Conservation (phyloP, 768 basidiomycete species). For the Termitomyces sp. region DNA sequence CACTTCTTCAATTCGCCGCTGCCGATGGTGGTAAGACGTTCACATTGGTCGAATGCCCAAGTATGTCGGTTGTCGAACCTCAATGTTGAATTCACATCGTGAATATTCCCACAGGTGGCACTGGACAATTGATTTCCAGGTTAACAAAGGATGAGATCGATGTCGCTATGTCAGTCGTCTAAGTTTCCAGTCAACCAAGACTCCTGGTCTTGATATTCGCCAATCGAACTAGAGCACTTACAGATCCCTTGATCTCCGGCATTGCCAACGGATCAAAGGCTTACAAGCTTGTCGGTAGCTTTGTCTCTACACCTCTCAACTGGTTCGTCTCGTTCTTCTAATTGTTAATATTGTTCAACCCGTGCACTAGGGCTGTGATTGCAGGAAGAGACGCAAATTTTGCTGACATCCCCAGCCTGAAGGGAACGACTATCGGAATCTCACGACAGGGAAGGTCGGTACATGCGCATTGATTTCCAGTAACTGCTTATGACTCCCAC, state of each 20-base stretch:
- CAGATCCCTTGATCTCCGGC: conserved; percentile 87
- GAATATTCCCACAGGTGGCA: conserved; percentile 54
- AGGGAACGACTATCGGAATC: conserved; percentile 83
- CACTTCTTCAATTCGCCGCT: conserved; percentile 80
- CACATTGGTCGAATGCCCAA: conserved; percentile 84
- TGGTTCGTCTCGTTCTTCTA: conserved; percentile 45
- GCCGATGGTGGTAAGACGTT: conserved; percentile 69
- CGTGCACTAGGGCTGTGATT: conserved; percentile 74
- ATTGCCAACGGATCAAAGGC: conserved; percentile 84
- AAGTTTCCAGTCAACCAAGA: not conserved
- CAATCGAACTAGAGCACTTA: conserved; percentile 59
- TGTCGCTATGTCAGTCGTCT: conserved; percentile 60
- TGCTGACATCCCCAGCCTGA: conserved; percentile 65
- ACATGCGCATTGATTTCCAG: not conserved
- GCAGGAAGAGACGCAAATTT: conserved; percentile 74
- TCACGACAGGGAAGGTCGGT: conserved; percentile 78
- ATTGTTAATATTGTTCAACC: not conserved
- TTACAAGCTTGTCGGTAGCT: conserved; percentile 91
- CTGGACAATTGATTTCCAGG: conserved; percentile 76
- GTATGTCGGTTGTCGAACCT: conserved; percentile 31
- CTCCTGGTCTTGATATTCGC: not conserved
- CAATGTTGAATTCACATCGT: not conserved
- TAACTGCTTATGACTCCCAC: not conserved
- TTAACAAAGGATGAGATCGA: conserved; percentile 76
- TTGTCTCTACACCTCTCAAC: conserved; percentile 83